A percentile compares a stretch with the other conserved stretches of the same genome.
phyloP scores from a whole-genome alignment of 1,139 yeast genomes.

The Geotrichum candidum region DNA sequence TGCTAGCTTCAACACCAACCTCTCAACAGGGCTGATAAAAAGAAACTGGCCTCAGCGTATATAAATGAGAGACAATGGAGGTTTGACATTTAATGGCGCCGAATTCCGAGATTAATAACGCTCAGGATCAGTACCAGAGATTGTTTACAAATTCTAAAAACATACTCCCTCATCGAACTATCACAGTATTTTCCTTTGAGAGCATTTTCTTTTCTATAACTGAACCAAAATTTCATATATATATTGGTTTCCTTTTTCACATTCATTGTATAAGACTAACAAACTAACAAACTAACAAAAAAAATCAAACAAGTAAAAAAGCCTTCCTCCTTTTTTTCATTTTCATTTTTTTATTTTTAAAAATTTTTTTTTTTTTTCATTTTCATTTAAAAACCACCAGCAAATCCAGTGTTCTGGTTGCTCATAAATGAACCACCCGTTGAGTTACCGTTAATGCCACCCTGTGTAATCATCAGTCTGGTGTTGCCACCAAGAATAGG shows the following conservation, averaged over 20 bases:
- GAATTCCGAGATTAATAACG: too few relatives aligned
- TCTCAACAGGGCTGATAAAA: too few relatives aligned
- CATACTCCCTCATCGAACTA: too few relatives aligned
- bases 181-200: too few relatives aligned
- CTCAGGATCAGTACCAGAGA: too few relatives aligned
- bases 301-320: too few relatives aligned
- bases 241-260: background rate
- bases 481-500: constrained; percentile 34
- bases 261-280: background rate
- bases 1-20: too few relatives aligned
- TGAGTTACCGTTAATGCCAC: constrained; percentile 18
- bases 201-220: too few relatives aligned
- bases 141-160: background rate
- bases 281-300: background rate
- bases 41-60: too few relatives aligned
- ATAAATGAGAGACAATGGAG: too few relatives aligned
- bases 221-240: too few relatives aligned
- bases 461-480: constrained; percentile 34
- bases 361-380: background rate
- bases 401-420: constrained; percentile 8
- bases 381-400: constrained; percentile 2
- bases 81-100: too few relatives aligned
- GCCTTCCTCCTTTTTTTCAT: background rate
- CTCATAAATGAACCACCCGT: background rate
- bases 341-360: background rate